Conservation (phyloP, 2,329 filamentous ascomycete species). For the Penicillium janthinellum region DNA sequence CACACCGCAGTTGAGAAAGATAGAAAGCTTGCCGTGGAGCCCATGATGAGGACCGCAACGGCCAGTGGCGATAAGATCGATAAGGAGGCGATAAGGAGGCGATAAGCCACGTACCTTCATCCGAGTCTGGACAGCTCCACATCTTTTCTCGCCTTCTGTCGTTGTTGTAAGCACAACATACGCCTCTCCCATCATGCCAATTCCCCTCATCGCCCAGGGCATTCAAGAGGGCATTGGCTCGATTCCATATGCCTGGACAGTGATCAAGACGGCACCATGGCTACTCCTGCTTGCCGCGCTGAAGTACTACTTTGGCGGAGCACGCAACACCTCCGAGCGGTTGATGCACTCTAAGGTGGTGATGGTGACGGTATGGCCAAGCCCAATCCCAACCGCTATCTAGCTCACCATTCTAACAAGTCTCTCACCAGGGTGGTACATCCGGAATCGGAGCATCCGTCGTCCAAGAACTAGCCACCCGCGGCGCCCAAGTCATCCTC, state of each 20-base stretch:
- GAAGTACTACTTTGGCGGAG: slow-evolving; percentile 79
- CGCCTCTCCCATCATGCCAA: slow-evolving; percentile 56
- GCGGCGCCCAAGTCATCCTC: slow-evolving; percentile 88
- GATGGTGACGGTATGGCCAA: slow-evolving; percentile 72
- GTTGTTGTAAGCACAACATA: not conserved
- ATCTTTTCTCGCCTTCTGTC: slow-evolving; percentile 13
- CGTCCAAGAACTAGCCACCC: slow-evolving; percentile 70
- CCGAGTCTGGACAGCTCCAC: slow-evolving; percentile 12
- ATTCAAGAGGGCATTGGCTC: slow-evolving; percentile 57
- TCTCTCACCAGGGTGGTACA: slow-evolving; percentile 69
- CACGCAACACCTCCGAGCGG: slow-evolving; percentile 72
- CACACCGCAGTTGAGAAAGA: not conserved
- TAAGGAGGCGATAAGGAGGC: not conserved
- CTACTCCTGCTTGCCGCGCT: slow-evolving; percentile 56
- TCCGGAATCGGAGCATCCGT: slow-evolving; percentile 85
- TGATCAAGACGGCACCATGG: slow-evolving; percentile 57
- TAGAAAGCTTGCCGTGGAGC: not conserved
- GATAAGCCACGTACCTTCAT: slow-evolving; percentile 18
- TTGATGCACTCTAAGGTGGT: slow-evolving; percentile 92
- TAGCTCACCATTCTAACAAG: slow-evolving; percentile 13
- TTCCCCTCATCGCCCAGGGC: slow-evolving; percentile 59
- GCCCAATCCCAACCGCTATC: not conserved
- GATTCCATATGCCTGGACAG: slow-evolving; percentile 56
- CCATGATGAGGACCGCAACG: not conserved
- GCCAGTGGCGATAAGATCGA: slow-evolving; percentile 15